Evolutionary conservation across 2,329 filamentous ascomycete species (phyloP), one percentile per base, ranked within the genome.

Genomic region (Diaporthe nobilis): DNA sequence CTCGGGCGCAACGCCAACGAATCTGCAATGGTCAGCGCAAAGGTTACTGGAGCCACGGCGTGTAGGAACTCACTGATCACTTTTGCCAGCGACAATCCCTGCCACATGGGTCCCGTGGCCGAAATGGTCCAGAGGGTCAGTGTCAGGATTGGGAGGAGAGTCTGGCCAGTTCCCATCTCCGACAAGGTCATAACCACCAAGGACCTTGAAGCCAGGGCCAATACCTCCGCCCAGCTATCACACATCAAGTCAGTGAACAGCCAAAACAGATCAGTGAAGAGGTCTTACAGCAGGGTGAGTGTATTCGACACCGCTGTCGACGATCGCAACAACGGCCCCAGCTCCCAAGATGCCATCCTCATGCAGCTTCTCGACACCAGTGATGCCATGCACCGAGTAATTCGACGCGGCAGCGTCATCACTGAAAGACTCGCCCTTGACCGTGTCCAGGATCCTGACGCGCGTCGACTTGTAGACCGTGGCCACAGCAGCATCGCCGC

Each of bases 101-200:
- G 81, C 79, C 3, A 83, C 81, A 72, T 85, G 84, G 6, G 84
- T 85, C 1, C 84, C 84, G 51, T 85, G 84, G 0, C 82, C 82
- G 55, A 81, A 79, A 17, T 79, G 79, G 71, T 85, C 83, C 79
- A 83, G 81, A 0, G 84, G 84, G 44, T 85, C 82, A 25, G 79
- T 77, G 55, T 86, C 84, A 1, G 84, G 84, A 7, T 72, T 75
- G 70, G 82, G 83, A 10, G 67, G 61, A 37, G 73, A 75, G 7
- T 67, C 60, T 42, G 76, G 76, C 76, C 76, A 77, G 37, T 47
- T 58, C 8, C 76, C 76, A 22, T 77, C 73, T 37, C 76, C 76
- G 3, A 77, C 73, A 8, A 77, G 63, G 37, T 77, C 76, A 71
- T 75, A 77, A 9, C 76, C 76, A 22, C 76, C 76, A 9, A 74